phyloP scores from a whole-genome alignment of 2,329 filamentous ascomycete species.

The Penicillium sp. region DNA sequence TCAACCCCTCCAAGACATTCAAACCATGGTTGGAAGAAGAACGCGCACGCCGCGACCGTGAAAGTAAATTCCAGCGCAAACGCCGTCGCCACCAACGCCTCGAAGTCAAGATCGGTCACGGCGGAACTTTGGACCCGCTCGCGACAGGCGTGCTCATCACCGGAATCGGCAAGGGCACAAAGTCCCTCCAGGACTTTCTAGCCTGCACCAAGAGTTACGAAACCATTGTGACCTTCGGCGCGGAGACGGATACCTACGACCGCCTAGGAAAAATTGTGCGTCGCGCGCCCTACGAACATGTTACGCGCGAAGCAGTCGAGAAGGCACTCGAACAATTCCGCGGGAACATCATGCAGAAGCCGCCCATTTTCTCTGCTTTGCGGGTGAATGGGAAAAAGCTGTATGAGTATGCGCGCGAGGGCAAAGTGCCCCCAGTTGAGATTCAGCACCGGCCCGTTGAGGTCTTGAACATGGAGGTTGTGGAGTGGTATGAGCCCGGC shows the following conservation, averaged over 20 bases:
- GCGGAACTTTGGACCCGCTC: constrained; percentile 86
- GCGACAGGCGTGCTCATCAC: constrained; percentile 87
- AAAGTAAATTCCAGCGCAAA: constrained; percentile 52
- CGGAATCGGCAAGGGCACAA: constrained; percentile 80
- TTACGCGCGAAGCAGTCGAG: constrained; percentile 71
- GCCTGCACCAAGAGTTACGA: constrained; percentile 91
- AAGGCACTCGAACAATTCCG: constrained; percentile 65
- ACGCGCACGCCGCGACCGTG: constrained; percentile 46
- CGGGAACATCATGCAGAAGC: constrained; percentile 78
- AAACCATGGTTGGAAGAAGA: constrained; percentile 64
- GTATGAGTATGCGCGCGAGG: constrained; percentile 91
- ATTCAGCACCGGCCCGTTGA: constrained; percentile 73
- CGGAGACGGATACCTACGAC: constrained; percentile 88
- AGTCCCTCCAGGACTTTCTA: constrained; percentile 67
- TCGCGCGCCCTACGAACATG: constrained; percentile 64
- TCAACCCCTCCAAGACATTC: constrained; percentile 74
- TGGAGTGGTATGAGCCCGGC: constrained; percentile 77
- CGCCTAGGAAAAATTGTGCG: constrained; percentile 72
- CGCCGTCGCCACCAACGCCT: constrained; percentile 54
- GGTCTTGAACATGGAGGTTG: constrained; percentile 65
- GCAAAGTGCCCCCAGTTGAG: constrained; percentile 73
- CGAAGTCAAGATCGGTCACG: constrained; percentile 89
- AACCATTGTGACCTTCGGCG: constrained; percentile 78
- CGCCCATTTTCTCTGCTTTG: constrained; percentile 84
- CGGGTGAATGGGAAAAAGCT: constrained; percentile 88